These are phyloP conservation scores for Podila horticola DNA, from an alignment of 192 early-diverging fungal species.

Conservation along the genomic window DNA sequence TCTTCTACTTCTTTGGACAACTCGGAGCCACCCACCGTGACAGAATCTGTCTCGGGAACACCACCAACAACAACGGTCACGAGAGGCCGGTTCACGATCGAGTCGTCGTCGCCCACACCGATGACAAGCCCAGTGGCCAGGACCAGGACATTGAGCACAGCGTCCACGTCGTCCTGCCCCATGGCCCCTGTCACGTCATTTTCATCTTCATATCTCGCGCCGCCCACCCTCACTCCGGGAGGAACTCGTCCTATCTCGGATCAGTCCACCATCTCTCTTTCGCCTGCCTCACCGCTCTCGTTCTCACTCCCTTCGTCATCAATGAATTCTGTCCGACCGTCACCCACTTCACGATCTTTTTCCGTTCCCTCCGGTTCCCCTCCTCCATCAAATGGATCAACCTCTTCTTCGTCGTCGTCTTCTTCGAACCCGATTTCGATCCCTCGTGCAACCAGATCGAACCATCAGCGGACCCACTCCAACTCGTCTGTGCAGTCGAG, in stretches of 20 bases:
- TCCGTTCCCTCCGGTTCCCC: not conserved
- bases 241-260: not conserved
- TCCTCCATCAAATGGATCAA: not conserved
- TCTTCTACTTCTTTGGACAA: too few relatives aligned
- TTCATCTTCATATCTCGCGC: not conserved
- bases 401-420: not conserved
- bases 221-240: not conserved
- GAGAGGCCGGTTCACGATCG: constrained; percentile 41
- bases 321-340: not conserved
- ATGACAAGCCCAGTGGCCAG: not conserved
- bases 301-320: not conserved
- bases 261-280: not conserved
- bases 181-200: not conserved
- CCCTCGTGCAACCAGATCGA: constrained; percentile 16
- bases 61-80: constrained; percentile 22
- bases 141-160: constrained; percentile 40
- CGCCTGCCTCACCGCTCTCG: constrained; percentile 5
- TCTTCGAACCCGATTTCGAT: constrained; percentile 28
- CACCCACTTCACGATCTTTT: not conserved
- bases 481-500: constrained; percentile 31
- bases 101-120: constrained; percentile 25
- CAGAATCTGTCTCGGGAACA: not conserved
- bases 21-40: not conserved
- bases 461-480: constrained; percentile 38
- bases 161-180: not conserved